Evolutionary conservation across 805 yeast species (phyloP).

Genomic region (Jamesozyma hellenica): DNA sequence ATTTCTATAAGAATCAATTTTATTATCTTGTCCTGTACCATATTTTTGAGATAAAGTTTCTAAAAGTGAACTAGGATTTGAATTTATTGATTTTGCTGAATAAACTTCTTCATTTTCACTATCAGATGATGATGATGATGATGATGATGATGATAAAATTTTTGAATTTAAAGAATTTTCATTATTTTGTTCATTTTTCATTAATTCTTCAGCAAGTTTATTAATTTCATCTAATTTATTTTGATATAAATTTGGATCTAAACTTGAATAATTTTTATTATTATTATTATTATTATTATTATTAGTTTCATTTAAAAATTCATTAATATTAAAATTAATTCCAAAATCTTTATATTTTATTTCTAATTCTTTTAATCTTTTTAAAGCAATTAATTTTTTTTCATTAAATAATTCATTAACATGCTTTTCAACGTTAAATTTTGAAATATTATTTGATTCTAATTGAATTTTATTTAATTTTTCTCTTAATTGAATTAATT

Average conservation of each 20-base stretch:
- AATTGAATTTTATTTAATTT: conserved; percentile 54
- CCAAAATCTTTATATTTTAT: conserved; percentile 54
- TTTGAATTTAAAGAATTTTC: conserved; percentile 1
- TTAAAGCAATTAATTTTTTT: conserved; percentile 58
- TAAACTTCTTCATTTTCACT: conserved; percentile 4
- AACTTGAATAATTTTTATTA: conserved; percentile 7
- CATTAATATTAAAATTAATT: conserved; percentile 36
- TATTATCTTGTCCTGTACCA: conserved; percentile 20
- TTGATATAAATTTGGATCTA: conserved; percentile 21
- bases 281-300: neutral
- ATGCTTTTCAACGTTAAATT: conserved; percentile 43
- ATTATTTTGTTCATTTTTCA: conserved; percentile 5
- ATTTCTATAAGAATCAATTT: conserved; percentile 3
- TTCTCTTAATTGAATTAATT: conserved; percentile 44
- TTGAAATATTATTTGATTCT: conserved; percentile 69
- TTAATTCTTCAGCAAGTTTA: conserved; percentile 17
- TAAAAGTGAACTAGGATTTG: conserved; percentile 22
- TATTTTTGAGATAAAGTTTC: conserved; percentile 27
- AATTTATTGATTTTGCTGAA: conserved; percentile 7
- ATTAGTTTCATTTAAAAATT: neutral
- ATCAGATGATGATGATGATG: conserved; percentile 4
- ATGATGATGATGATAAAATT: conserved; percentile 3
- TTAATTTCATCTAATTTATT: conserved; percentile 19
- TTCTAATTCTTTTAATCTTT: conserved; percentile 62
- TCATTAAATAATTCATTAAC: conserved; percentile 47